Conservation (phyloP, 495 filamentous ascomycete genomes). For the Annulohypoxylon bovei region DNA sequence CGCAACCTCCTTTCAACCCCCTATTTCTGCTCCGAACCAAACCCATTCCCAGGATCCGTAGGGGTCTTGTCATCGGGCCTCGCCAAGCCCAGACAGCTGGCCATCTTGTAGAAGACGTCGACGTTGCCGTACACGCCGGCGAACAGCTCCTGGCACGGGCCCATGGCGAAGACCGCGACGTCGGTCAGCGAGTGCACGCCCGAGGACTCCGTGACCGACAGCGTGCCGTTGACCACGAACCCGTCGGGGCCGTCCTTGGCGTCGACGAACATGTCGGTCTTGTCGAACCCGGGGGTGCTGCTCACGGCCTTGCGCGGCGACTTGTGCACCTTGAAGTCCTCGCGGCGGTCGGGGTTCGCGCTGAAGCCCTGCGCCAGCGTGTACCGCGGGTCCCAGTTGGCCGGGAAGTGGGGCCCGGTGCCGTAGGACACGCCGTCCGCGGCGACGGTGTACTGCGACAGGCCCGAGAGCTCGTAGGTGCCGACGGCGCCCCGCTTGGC, state of each 20-base stretch:
- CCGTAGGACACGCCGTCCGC: slow-evolving; percentile 61
- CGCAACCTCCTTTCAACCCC: background rate
- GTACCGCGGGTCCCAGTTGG: slow-evolving; percentile 81
- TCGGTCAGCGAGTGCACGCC: slow-evolving; percentile 81
- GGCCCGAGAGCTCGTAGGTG: slow-evolving; percentile 70
- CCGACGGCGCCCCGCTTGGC: slow-evolving; percentile 74
- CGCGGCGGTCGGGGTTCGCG: slow-evolving; percentile 72
- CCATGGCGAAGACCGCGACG: slow-evolving; percentile 76
- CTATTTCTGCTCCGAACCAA: slow-evolving; percentile 34
- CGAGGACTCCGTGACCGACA: slow-evolving; percentile 63
- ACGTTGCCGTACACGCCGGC: slow-evolving; percentile 73
- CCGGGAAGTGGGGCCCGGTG: slow-evolving; percentile 73
- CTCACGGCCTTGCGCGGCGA: slow-evolving; percentile 66
- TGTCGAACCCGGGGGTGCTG: slow-evolving; percentile 45
- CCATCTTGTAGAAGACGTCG: slow-evolving; percentile 78
- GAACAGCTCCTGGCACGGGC: slow-evolving; percentile 77
- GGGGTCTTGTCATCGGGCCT: slow-evolving; percentile 42
- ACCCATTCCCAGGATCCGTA: slow-evolving; percentile 56
- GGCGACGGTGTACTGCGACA: slow-evolving; percentile 71
- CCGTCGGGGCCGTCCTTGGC: slow-evolving; percentile 70
- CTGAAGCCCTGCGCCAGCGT: slow-evolving; percentile 71
- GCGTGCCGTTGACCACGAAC: slow-evolving; percentile 73
- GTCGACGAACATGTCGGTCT: slow-evolving; percentile 65
- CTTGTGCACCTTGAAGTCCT: slow-evolving; percentile 71
- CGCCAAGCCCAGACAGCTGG: slow-evolving; percentile 71